Evolutionary conservation across 257 asterid species (phyloP).

Genomic region (Nicotiana tabacum): DNA sequence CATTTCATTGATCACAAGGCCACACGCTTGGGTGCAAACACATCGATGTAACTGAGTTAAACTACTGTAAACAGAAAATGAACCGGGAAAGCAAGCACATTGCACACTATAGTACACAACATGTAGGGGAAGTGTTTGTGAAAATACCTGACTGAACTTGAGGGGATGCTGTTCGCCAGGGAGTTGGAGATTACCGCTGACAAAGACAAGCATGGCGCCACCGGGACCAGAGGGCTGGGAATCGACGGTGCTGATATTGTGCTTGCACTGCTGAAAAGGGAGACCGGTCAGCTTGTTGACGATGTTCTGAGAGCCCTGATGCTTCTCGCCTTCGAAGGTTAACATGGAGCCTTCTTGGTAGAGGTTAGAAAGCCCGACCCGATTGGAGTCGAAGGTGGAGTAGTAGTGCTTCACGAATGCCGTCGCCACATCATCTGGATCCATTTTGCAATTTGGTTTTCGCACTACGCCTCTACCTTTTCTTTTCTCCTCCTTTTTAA

Average conservation of each 20-base stretch:
- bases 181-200: slow-evolving; percentile 40
- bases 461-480: background rate
- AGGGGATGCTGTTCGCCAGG: slow-evolving; percentile 40
- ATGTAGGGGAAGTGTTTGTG: background rate
- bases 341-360: slow-evolving; percentile 42
- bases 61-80: no score
- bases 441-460: slow-evolving; percentile 21
- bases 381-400: slow-evolving; percentile 39
- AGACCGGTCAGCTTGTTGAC: slow-evolving; percentile 32
- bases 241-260: slow-evolving; percentile 44
- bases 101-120: background rate
- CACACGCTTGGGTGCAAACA: no score
- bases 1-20: no score
- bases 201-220: slow-evolving; percentile 43
- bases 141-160: slow-evolving; percentile 29
- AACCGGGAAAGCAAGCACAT: background rate
- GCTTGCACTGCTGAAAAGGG: slow-evolving; percentile 54
- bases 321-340: slow-evolving; percentile 54
- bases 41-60: no score
- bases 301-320: slow-evolving; percentile 36
- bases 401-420: slow-evolving; percentile 54
- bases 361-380: slow-evolving; percentile 32
- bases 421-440: slow-evolving; percentile 44
- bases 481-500: background rate
- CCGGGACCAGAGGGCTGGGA: slow-evolving; percentile 37